Base-by-base conservation (phyloP, 495 filamentous ascomycete genomes). In the Elaphomyces granulatus region DNA sequence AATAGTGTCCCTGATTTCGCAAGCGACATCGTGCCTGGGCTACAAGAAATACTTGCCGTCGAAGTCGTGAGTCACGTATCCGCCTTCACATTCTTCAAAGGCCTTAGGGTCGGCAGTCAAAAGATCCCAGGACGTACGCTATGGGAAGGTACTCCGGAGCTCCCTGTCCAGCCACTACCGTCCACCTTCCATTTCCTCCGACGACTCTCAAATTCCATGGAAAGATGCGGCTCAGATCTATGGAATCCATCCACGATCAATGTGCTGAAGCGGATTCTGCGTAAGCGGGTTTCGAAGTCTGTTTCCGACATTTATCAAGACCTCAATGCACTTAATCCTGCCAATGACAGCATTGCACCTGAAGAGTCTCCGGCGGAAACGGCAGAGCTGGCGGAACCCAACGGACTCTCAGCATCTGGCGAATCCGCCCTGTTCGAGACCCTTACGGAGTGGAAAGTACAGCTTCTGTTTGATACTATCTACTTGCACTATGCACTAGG, bases 161-260 rank as follows among this genome's bases (percentile, higher is more conserved):
- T 93, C 18, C 90, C 90, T 1, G 64, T 77, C n/a, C 83, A 86
- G 45, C 87, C 87, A 0, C 87, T 86, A 1, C 77, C 83, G 0
- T 67, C 69, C 19, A 71, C 77, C 2, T 92, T 94, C 55, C 72
- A 71, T 44, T 80, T 88, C 38, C 52, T 95, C 32, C 72, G 77
- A 20, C 70, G 67, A 21, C 49, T 94, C 17, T 63, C 71, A 7
- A 55, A 59, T 28, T 60, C 67, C 1, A 92, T 98, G 86, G 69
- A 69, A 26, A 59, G 64, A 9, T 62, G 64, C 8, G 90, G 90
- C 1, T 59, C 63, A 21, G 90, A 96, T 49, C 54, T 96, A 7
- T 98, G 90, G 90, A 87, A 78, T 41, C 71, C 75, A 2, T 70
- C 67, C 2, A 81, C 81, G 0, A 72, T 86, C 0, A 46, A 49